Conservation (phyloP, 1,284 basidiomycete genomes). For the Kwoniella shivajii region DNA sequence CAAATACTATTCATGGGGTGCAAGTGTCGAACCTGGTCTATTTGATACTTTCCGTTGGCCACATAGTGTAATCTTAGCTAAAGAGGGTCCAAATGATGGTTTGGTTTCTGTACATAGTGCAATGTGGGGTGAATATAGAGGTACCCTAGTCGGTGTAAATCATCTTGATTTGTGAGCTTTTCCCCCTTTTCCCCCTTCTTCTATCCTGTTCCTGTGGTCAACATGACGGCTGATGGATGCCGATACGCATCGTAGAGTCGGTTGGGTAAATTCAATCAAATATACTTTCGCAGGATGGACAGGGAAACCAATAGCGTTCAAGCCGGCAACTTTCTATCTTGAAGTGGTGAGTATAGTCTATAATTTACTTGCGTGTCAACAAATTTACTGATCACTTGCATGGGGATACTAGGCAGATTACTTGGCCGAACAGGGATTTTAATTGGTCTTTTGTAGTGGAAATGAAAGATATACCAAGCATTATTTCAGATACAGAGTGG, state of each 20-base stretch:
- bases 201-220: no score
- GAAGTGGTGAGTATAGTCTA: slow-evolving; percentile 60
- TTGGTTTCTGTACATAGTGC: slow-evolving; percentile 87
- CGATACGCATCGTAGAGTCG: slow-evolving; percentile 53
- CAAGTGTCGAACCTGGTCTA: slow-evolving; percentile 79
- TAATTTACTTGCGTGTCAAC: not conserved
- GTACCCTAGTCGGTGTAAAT: slow-evolving; percentile 85
- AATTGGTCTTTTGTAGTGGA: not conserved
- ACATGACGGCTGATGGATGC: no score
- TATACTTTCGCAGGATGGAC: slow-evolving; percentile 84
- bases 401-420: slow-evolving; percentile 46
- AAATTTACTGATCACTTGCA: not conserved
- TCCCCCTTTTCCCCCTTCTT: no score
- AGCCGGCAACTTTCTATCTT: slow-evolving; percentile 83
- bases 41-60: slow-evolving; percentile 86
- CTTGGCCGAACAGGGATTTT: slow-evolving; percentile 51
- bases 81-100: slow-evolving; percentile 93
- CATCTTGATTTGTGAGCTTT: slow-evolving; percentile 81
- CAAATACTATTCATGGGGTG: slow-evolving; percentile 91
- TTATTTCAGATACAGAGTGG: no score
- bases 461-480: slow-evolving; percentile 7
- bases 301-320: slow-evolving; percentile 85
- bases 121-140: slow-evolving; percentile 73
- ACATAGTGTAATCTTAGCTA: slow-evolving; percentile 78
- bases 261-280: slow-evolving; percentile 59